phyloP scores from a whole-genome alignment of 352 stramenopile species.

The Globisporangium parvum region DNA sequence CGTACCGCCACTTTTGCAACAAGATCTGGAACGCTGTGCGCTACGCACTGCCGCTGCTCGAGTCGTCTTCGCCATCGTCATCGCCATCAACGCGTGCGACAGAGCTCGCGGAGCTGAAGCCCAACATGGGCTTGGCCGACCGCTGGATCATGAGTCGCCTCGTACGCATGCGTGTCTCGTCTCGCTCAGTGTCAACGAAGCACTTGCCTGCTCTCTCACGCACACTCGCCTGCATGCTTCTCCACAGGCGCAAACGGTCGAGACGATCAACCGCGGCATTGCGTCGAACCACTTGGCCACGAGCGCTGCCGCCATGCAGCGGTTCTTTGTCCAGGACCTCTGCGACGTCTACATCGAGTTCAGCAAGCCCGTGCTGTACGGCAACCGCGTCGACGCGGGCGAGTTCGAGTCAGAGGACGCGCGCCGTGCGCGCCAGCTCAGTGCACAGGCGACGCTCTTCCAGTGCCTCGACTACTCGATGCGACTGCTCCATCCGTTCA shows the following conservation, averaged over 20 bases:
- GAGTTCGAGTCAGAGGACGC: slow-evolving; percentile 36
- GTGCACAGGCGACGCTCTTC: slow-evolving; percentile 91
- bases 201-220: neutral
- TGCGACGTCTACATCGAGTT: slow-evolving; percentile 89
- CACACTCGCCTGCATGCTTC: neutral
- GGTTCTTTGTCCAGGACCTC: slow-evolving; percentile 83
- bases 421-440: slow-evolving; percentile 58
- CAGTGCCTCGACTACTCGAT: slow-evolving; percentile 94
- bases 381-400: slow-evolving; percentile 40
- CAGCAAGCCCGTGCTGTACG: slow-evolving; percentile 78
- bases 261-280: slow-evolving; percentile 57
- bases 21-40: slow-evolving; percentile 87
- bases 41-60: slow-evolving; percentile 62
- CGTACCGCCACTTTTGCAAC: slow-evolving; percentile 86
- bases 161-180: slow-evolving; percentile 22
- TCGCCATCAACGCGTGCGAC: neutral
- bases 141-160: slow-evolving; percentile 84
- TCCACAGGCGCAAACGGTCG: slow-evolving; percentile 46
- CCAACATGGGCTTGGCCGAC: slow-evolving; percentile 56
- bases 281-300: slow-evolving; percentile 58
- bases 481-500: slow-evolving; percentile 97
- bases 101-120: slow-evolving; percentile 24
- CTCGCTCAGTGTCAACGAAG: neutral
- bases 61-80: slow-evolving; percentile 12
- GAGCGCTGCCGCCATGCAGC: slow-evolving; percentile 64